These are phyloP conservation scores for Suhomyces sp. DNA, from an alignment of 805 yeast species.

Conservation along the genomic window DNA sequence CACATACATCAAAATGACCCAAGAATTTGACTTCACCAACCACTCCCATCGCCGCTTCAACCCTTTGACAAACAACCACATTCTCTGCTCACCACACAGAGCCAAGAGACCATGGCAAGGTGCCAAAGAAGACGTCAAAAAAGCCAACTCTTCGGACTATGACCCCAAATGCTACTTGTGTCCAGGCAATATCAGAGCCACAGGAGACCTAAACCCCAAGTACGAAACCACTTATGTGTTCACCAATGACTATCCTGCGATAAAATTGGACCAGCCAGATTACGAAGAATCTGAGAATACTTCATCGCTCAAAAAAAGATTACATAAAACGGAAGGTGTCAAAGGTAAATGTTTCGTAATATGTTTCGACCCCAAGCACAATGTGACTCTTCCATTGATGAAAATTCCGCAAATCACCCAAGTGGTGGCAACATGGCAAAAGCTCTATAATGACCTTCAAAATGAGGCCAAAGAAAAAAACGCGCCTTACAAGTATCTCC, in stretches of 20 bases:
- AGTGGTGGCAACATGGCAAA: slow-evolving; percentile 63
- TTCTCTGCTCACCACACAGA: slow-evolving; percentile 72
- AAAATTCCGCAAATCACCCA: slow-evolving; percentile 34
- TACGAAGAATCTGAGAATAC: slow-evolving; percentile 21
- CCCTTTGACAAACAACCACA: slow-evolving; percentile 66
- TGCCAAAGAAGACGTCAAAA: slow-evolving; percentile 52
- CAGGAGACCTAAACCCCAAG: slow-evolving; percentile 56
- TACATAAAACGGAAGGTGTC: slow-evolving; percentile 56
- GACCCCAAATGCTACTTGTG: slow-evolving; percentile 70
- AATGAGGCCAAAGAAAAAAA: slow-evolving; percentile 31
- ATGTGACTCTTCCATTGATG: slow-evolving; percentile 66
- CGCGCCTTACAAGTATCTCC: slow-evolving; percentile 56
- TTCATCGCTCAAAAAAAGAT: slow-evolving; percentile 32
- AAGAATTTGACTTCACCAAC: slow-evolving; percentile 47
- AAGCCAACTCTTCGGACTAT: slow-evolving; percentile 46
- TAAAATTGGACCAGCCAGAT: slow-evolving; percentile 54
- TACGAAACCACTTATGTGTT: slow-evolving; percentile 59
- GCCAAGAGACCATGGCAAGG: slow-evolving; percentile 83
- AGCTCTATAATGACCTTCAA: slow-evolving; percentile 45
- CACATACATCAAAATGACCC: slow-evolving; percentile 2
- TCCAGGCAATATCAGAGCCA: slow-evolving; percentile 66
- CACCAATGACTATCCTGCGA: slow-evolving; percentile 71
- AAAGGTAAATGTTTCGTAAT: slow-evolving; percentile 69
- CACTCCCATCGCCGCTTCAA: slow-evolving; percentile 69
- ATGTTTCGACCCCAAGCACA: slow-evolving; percentile 70